phyloP scores from a whole-genome alignment of 225 moss, liverwort and hornwort genomes.

The Marchantia polymorpha region DNA sequence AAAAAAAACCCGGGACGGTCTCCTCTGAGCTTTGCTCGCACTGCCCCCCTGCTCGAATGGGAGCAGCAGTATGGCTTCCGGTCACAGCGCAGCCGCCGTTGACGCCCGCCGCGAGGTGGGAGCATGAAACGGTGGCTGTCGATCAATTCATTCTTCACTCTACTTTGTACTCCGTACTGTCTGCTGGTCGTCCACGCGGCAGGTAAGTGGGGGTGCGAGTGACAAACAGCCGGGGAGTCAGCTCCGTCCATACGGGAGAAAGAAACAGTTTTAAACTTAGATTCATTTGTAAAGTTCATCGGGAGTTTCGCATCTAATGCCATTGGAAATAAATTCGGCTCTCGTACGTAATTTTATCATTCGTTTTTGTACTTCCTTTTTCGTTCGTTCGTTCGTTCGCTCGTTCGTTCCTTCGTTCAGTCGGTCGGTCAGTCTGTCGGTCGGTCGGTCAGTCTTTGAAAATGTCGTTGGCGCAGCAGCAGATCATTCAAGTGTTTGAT shows the following conservation, averaged over 20 bases:
- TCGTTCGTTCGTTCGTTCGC: background rate
- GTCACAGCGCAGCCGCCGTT: background rate
- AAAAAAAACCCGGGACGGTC: background rate
- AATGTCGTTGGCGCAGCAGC: no score
- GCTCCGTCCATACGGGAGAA: constrained; percentile 11
- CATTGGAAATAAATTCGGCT: constrained; percentile 21
- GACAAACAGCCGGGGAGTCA: background rate
- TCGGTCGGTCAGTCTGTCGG: background rate
- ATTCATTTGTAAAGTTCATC: constrained; percentile 28
- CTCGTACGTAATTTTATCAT: background rate
- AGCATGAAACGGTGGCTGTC: background rate
- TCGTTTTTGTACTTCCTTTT: background rate
- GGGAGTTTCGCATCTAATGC: constrained; percentile 16
- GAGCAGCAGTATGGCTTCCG: background rate
- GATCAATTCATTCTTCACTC: background rate
- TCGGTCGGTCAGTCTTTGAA: background rate
- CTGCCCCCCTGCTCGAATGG: background rate
- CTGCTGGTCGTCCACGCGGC: background rate
- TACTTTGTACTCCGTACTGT: background rate
- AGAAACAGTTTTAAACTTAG: constrained; percentile 10
- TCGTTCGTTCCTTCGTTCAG: background rate
- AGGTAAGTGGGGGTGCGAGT: constrained; percentile 9
- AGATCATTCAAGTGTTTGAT: no score
- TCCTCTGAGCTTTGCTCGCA: background rate
- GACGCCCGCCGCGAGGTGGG: background rate